Evolutionary conservation across 2,329 filamentous ascomycete genomes (phyloP).

Genomic region (Hawksworthiomyces lignivorus): DNA sequence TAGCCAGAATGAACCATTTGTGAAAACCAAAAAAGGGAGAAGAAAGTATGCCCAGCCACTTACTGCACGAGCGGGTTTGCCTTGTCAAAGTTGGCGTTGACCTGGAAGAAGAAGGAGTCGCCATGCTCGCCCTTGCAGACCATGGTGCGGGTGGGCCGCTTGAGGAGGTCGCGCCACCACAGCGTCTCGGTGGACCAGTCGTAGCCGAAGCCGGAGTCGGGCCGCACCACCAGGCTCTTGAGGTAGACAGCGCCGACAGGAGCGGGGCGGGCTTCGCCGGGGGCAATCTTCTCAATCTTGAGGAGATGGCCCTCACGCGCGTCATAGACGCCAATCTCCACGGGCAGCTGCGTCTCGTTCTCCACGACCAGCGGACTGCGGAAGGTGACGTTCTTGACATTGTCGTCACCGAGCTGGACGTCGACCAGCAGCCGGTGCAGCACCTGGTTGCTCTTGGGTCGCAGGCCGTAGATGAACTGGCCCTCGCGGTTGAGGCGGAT

Average conservation of each 20-base stretch:
- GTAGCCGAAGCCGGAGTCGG: conserved; percentile 94
- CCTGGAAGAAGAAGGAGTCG: conserved; percentile 94
- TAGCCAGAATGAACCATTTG: no score
- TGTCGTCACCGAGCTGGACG: conserved; percentile 82
- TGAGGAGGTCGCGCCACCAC: conserved; percentile 88
- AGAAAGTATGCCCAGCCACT: conserved; percentile 19
- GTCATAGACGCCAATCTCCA: conserved; percentile 89
- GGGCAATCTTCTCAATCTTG: conserved; percentile 96
- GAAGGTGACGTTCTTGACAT: conserved; percentile 96
- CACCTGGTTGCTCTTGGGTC: conserved; percentile 76
- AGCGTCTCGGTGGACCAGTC: conserved; percentile 85
- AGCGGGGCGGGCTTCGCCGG: conserved; percentile 80
- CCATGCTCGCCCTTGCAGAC: conserved; percentile 81
- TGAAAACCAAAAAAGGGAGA: no score
- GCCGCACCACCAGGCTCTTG: conserved; percentile 79
- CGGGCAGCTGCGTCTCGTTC: conserved; percentile 92
- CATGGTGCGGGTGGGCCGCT: conserved; percentile 75
- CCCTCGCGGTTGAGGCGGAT: conserved; percentile 92
- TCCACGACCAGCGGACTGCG: conserved; percentile 86
- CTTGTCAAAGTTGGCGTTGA: conserved; percentile 78
- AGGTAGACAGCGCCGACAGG: conserved; percentile 88
- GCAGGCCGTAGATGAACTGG: conserved; percentile 80
- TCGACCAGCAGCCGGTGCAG: conserved; percentile 89
- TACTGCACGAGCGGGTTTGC: conserved; percentile 73
- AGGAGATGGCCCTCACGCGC: conserved; percentile 79